Evolutionary conservation across 2,329 filamentous ascomycete species (phyloP), one percentile per base, ranked within the genome.

Genomic region (Pseudogymnoascus sp.): DNA sequence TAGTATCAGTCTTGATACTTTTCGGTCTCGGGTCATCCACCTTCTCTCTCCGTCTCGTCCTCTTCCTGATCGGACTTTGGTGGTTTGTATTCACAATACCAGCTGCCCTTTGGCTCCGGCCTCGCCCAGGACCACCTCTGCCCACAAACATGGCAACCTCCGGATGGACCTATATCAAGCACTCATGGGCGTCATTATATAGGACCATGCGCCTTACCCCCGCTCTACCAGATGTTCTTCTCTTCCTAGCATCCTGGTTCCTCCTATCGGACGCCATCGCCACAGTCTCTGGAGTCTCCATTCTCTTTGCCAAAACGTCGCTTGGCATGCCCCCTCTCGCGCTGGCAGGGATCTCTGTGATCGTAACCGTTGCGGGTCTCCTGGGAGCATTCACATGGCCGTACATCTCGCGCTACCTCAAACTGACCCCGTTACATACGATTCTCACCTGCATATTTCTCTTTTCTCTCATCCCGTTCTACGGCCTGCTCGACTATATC

Each of bases 51-150:
- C 86, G 92, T 3, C 80, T 97, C 3, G 93, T 94, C 0, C 81
- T 99, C 8, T 91, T 95, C 72, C 76, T 92, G 62, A 86, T 97
- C 60, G 94, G 94, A 35, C 73, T 85, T 28, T 99, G 94, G 94
- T 99, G 94, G 94, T 85, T 92, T 47, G 62, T 89, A 35, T 97
- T 99, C 72, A 95, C 90, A 3, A 85, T 97, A 61, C 94, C 94
- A 0, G 86, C 91, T 0, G 90, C 90, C 2, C 74, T 95, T 68
- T 97, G 91, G 88, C 80, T 99, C 30, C 86, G 93, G 39, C 86
- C 92, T 3, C 84, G 94, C 59, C 94, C 94, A 1, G 94, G 94
- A 0, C 94, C 94, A 28, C 91, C 92, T 0, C 75, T 96, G 7
- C 79, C 80, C 30, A 62, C 65, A 11, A 58, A 62, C 11, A 63